Base-by-base conservation (phyloP, 2,329 filamentous ascomycete species). In the Basipetospora chlamydospora region DNA sequence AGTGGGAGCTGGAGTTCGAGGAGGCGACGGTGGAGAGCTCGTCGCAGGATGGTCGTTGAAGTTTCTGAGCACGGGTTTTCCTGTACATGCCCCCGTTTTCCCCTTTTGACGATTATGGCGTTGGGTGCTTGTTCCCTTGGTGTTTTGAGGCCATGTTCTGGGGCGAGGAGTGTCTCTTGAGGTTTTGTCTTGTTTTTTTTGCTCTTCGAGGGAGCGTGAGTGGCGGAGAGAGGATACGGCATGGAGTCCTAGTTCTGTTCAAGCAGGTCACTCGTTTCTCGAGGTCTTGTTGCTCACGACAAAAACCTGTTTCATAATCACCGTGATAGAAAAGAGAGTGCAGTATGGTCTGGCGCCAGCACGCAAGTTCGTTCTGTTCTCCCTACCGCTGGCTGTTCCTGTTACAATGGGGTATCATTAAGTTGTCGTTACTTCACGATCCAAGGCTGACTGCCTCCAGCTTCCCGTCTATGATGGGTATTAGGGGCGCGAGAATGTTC, bases 391-490 rank as follows among this genome's bases (percentile, higher is more conserved):
- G 13, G 16, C 8, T 16, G 23, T n/a, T 10, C 10, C 12, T 26
- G 26, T n/a, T n/a, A n/a, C n/a, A n/a, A n/a, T n/a, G n/a, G n/a
- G n/a, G n/a, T n/a, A n/a, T n/a, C n/a, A n/a, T n/a, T n/a, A n/a
- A n/a, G n/a, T n/a, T n/a, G n/a, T n/a, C n/a, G n/a, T n/a, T n/a
- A n/a, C n/a, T 12, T 36, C 26, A 37, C 18, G 28, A 25, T 13
- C 26, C 31, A 16, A 37, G 35, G 28, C 31, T 13, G 7, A 57
- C 41, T 17, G 48, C 47, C 31, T 93, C 84, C 41, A 77, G 58
- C 20, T 54, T 68, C 38, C 75, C 73, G 39, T 83, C 76, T n/a
- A 86, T 71, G 5, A 83, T 59, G 3, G 76, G 77, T 32, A 94
- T 56, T 28, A 85, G 50, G 20, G 77, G 70, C 11, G 74, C 73